phyloP scores from a whole-genome alignment of 331 rosid species.

The Erythrophleum ivorense region DNA sequence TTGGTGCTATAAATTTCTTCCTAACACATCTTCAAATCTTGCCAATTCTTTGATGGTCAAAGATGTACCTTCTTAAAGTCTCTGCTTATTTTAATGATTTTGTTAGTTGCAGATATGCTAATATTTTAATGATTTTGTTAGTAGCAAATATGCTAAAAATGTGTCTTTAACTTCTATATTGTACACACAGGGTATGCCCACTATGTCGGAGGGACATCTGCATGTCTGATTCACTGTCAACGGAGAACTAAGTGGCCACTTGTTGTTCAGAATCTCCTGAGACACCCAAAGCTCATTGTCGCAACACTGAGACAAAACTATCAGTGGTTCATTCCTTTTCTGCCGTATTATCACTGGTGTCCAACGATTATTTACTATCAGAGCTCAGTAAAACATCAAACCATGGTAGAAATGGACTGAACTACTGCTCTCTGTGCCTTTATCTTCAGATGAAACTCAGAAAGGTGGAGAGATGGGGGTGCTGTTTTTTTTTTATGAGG shows the following conservation, averaged over 20 bases:
- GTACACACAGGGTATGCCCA: constrained; percentile 88
- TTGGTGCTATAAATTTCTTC: neutral
- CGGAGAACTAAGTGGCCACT: constrained; percentile 50
- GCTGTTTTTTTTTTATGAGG: neutral
- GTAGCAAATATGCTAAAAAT: constrained; percentile 38
- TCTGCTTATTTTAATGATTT: constrained; percentile 29
- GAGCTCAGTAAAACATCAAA: constrained; percentile 23
- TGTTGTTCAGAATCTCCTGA: constrained; percentile 36
- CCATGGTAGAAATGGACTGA: constrained; percentile 48
- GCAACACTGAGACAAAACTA: constrained; percentile 25
- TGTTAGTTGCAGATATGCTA: constrained; percentile 34
- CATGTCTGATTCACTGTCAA: constrained; percentile 58
- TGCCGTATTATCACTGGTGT: constrained; percentile 44
- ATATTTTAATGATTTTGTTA: constrained; percentile 30
- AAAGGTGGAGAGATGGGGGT: neutral
- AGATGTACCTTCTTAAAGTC: constrained; percentile 21
- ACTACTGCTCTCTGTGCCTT: constrained; percentile 40
- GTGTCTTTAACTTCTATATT: constrained; percentile 3
- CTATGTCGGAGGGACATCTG: constrained; percentile 92
- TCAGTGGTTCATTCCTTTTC: constrained; percentile 55
- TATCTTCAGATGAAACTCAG: constrained; percentile 9
- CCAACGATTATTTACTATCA: constrained; percentile 39
- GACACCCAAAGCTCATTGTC: constrained; percentile 17
- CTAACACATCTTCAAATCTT: neutral
- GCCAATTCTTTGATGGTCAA: neutral